Evolutionary conservation across 1,284 basidiomycete genomes (phyloP), one percentile per base, ranked within the genome.

Genomic region (Rhodotorula sp.): DNA sequence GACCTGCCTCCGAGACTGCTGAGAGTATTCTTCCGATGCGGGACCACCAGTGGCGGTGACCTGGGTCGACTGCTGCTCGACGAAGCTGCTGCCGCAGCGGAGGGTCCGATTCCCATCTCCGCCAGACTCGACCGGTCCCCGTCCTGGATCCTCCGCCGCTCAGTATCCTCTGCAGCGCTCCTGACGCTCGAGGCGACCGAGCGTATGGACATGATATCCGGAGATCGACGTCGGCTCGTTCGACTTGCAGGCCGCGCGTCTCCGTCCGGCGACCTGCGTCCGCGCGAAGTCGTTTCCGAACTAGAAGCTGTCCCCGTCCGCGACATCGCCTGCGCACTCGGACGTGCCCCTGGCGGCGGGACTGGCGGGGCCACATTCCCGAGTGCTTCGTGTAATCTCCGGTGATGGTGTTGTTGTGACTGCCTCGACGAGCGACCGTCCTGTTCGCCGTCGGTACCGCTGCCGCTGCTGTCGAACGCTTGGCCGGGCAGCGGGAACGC

Each of bases 131-230:
- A 29, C 26, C 45, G 24, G 33, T 44, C 30, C 26, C 24, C n/a
- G 53, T 54, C n/a, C 54, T 37, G 18, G 46, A 59, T 15, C 18
- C 26, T 46, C 18, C 60, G 20, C 3, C 59, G 37, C 12, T 64
- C 64, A 7, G 46, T 20, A 7, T 46, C 42, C 6, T 30, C 44
- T 7, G 29, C 42, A 12, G 29, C 45, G 29, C 17, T 26, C 15
- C 20, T 62, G 26, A 60, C 54, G 55, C 64, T 60, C 45, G 69
- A 60, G 22, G 73, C 62, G 22, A 75, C 69, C 2, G 73, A 75
- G n/a, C 71, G 60, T 42, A 68, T 67, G 0, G 64, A 67, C 42
- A 59, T 53, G 22, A 44, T 29, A 48, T 74, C 70, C 4, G 62
- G 63, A 18, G 72, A 64, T 15, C 46, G 26, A 2, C 62, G 53